Evolutionary conservation across 2,329 filamentous ascomycete genomes (phyloP), one percentile per base, ranked within the genome.

Genomic region (Parastagonospora avenae): DNA sequence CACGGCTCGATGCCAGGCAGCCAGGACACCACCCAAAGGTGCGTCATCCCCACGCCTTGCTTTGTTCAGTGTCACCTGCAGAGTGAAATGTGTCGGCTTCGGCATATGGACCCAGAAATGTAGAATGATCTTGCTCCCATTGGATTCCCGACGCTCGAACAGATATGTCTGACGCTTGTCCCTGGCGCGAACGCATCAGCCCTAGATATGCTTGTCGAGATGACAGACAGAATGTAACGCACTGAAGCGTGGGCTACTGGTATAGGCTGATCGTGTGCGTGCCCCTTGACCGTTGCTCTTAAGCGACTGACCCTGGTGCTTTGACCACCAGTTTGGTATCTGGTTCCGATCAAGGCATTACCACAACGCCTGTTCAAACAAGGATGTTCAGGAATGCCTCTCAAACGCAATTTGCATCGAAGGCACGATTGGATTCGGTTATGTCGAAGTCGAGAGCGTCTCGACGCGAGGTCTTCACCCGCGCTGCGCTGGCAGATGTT

Each of bases 401-500:
- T 42, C 31, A 46, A 57, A 58, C 47, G 46, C 55, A 43, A 24
- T 24, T 24, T 24, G 19, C 19, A 24, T 24, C 19, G 51, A 39
- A 45, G 55, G 59, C 62, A 59, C 50, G 54, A 55, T 46, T 56
- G 46, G 37, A 16, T 12, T 39, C 37, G 30, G 30, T 11, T n/a
- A 32, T 32, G 7, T 11, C n/a, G 30, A 32, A 32, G n/a, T 11
- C 30, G 30, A 11, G 30, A 24, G 19, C 19, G 19, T 24, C 19
- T 24, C 19, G 19, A 24, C 19, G 19, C 19, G 19, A 24, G 19
- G 19, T 3, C 19, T 24, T 8, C 30, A 39, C 8, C 4, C 32
- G 35, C 59, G 60, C 56, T 65, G 62, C 60, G 60, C 54, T 64
- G 60, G 62, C 62, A 65, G 44, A 52, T 48, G 62, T 64, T 64